Evolutionary conservation across 2,329 filamentous ascomycete genomes (phyloP).

Genomic region (Massarina eburnea): DNA sequence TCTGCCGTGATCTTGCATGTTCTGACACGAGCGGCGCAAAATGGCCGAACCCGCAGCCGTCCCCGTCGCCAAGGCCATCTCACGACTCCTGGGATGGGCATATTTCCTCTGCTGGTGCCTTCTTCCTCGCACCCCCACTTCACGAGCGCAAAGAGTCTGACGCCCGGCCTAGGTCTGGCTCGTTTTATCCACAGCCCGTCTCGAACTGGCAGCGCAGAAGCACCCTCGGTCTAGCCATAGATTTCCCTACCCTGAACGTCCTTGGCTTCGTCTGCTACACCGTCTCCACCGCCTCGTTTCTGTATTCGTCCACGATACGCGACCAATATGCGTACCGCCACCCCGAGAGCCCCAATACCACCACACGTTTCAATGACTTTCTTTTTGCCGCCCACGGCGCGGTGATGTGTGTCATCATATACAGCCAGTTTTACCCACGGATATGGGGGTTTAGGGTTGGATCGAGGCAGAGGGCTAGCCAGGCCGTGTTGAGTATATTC

Average conservation of each 20-base stretch:
- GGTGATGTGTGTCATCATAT: slow-evolving; percentile 69
- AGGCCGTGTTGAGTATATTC: slow-evolving; percentile 68
- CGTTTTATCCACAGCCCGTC: slow-evolving; percentile 89
- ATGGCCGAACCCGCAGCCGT: slow-evolving; percentile 27
- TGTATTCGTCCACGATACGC: slow-evolving; percentile 77
- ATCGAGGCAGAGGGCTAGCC: slow-evolving; percentile 55
- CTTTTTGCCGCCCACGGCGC: slow-evolving; percentile 83
- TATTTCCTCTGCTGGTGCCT: slow-evolving; percentile 41
- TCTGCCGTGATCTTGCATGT: neutral
- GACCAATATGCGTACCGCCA: slow-evolving; percentile 82
- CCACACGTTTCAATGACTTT: slow-evolving; percentile 87
- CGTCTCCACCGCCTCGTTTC: slow-evolving; percentile 72
- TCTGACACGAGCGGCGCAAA: neutral
- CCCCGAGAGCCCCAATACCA: slow-evolving; percentile 71
- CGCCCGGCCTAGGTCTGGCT: slow-evolving; percentile 64
- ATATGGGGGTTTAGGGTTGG: slow-evolving; percentile 76
- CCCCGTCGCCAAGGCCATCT: slow-evolving; percentile 35
- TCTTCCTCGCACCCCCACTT: neutral
- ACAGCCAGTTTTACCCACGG: slow-evolving; percentile 71
- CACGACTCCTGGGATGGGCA: slow-evolving; percentile 39
- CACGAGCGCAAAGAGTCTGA: neutral
- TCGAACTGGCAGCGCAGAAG: slow-evolving; percentile 76
- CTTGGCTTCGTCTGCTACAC: slow-evolving; percentile 75
- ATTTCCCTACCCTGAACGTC: slow-evolving; percentile 78
- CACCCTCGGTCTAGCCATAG: slow-evolving; percentile 81